A percentile compares a stretch with the other conserved stretches of the same genome.
These are phyloP conservation scores for Eucalyptus marginata DNA, from an alignment of 345 rosid genomes.

Conservation along the genomic window DNA sequence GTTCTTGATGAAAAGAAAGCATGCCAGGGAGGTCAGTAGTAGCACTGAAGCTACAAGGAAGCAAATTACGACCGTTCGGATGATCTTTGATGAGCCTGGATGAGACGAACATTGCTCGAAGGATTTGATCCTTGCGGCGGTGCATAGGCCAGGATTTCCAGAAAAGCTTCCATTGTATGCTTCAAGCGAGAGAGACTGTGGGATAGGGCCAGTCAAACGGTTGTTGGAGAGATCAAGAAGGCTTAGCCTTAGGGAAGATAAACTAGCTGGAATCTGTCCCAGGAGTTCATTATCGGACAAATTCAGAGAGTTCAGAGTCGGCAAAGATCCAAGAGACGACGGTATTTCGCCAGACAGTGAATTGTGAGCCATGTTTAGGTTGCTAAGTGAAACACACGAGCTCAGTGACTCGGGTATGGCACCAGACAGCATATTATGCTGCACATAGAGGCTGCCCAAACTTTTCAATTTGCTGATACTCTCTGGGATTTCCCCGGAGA, in stretches of 20 bases:
- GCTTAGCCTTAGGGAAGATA: slow-evolving; percentile 60
- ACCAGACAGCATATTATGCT: slow-evolving; percentile 49
- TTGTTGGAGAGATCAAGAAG: slow-evolving; percentile 81
- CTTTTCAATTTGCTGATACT: slow-evolving; percentile 39
- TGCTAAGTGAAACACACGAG: slow-evolving; percentile 47
- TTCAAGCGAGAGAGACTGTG: slow-evolving; percentile 45
- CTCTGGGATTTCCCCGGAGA: slow-evolving; percentile 52
- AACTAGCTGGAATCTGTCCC: slow-evolving; percentile 54
- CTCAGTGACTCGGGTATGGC: slow-evolving; percentile 53
- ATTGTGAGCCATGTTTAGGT: slow-evolving; percentile 59
- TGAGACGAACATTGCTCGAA: slow-evolving; percentile 36
- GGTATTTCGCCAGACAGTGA: slow-evolving; percentile 62
- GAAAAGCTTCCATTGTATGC: slow-evolving; percentile 72
- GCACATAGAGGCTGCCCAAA: slow-evolving; percentile 45
- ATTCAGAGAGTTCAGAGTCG: slow-evolving; percentile 58
- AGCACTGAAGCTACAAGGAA: slow-evolving; percentile 31
- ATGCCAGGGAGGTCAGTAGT: slow-evolving; percentile 37
- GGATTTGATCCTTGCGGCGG: slow-evolving; percentile 27
- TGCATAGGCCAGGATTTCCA: slow-evolving; percentile 68
- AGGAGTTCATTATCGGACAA: slow-evolving; percentile 54
- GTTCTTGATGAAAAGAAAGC: slow-evolving; percentile 42
- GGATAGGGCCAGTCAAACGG: slow-evolving; percentile 50
- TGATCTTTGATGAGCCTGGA: slow-evolving; percentile 30
- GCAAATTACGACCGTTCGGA: slow-evolving; percentile 33
- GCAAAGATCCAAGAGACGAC: slow-evolving; percentile 53